Evolutionary conservation across 441 rosid species (phyloP).

Genomic region (Croton laevigatus): DNA sequence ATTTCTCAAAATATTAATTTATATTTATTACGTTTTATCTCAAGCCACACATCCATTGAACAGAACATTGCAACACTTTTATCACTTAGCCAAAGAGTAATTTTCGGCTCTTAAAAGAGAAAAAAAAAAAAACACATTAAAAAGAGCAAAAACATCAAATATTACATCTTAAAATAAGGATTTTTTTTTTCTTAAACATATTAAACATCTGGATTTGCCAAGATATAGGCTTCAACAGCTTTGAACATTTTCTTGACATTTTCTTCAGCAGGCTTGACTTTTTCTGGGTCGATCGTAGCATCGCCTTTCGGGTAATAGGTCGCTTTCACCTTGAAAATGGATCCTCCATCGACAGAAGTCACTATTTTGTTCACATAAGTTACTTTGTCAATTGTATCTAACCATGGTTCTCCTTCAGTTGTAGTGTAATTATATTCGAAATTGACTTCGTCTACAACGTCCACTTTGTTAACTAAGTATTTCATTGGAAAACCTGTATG

Average conservation of each 20-base stretch:
- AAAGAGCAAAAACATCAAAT: too few relatives aligned
- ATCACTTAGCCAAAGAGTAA: too few relatives aligned
- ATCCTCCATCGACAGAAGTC: conserved; percentile 16
- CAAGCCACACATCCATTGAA: too few relatives aligned
- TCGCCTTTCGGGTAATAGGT: conserved; percentile 10
- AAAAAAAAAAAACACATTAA: too few relatives aligned
- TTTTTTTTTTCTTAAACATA: too few relatives aligned
- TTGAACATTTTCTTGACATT: conserved; percentile 19
- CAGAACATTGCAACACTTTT: too few relatives aligned
- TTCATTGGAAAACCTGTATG: neutral
- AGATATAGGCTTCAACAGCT: conserved; percentile 28
- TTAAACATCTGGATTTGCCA: conserved; percentile 27
- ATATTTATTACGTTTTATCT: too few relatives aligned
- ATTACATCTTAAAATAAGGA: too few relatives aligned
- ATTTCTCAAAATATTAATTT: too few relatives aligned
- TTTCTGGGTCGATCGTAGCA: conserved; percentile 11
- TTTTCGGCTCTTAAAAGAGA: too few relatives aligned
- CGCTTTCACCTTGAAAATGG: conserved; percentile 6
- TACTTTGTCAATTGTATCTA: neutral
- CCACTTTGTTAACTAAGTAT: neutral
- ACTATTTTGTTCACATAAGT: neutral
- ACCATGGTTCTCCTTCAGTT: neutral
- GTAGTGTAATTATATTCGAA: neutral
- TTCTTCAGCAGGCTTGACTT: conserved; percentile 21
- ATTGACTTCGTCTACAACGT: neutral